phyloP scores from a whole-genome alignment of 164 flowering plant genomes.

The Santalum album region DNA sequence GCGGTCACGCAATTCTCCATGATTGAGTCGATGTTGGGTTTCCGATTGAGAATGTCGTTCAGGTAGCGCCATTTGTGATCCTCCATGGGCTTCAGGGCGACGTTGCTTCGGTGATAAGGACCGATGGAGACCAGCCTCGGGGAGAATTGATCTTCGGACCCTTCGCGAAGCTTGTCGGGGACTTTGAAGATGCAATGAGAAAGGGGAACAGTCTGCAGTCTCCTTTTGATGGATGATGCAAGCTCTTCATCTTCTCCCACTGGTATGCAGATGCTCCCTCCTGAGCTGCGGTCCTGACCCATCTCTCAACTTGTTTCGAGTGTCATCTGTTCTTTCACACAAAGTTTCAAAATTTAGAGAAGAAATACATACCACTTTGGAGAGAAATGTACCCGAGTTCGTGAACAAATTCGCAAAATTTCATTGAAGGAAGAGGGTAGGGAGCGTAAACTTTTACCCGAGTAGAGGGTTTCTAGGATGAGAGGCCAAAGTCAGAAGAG shows the following conservation, averaged over 20 bases:
- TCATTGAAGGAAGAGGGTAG: too few species aligned
- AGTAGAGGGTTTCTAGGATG: too few species aligned
- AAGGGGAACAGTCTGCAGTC: background rate
- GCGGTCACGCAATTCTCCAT: conserved; percentile 24
- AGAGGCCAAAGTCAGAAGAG: too few species aligned
- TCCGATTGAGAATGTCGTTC: conserved; percentile 24
- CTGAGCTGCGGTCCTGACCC: background rate
- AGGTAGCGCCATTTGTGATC: conserved; percentile 43
- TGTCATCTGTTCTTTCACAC: background rate
- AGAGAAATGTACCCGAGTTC: too few species aligned
- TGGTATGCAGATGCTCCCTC: background rate
- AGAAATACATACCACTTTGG: background rate
- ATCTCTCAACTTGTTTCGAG: too few species aligned
- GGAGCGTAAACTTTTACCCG: too few species aligned
- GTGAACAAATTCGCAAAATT: too few species aligned
- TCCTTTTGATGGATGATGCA: background rate
- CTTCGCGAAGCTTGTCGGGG: conserved; percentile 11
- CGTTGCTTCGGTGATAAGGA: conserved; percentile 29
- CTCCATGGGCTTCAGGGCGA: conserved; percentile 20
- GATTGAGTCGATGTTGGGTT: conserved; percentile 16
- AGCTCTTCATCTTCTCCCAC: background rate
- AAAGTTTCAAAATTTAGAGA: background rate
- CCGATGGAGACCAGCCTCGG: conserved; percentile 41
- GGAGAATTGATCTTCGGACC: conserved; percentile 5
- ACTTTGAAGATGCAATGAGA: conserved; percentile 2